Base-by-base conservation (phyloP, 2,329 filamentous ascomycete genomes). In the Neofusicoccum cordaticola region DNA sequence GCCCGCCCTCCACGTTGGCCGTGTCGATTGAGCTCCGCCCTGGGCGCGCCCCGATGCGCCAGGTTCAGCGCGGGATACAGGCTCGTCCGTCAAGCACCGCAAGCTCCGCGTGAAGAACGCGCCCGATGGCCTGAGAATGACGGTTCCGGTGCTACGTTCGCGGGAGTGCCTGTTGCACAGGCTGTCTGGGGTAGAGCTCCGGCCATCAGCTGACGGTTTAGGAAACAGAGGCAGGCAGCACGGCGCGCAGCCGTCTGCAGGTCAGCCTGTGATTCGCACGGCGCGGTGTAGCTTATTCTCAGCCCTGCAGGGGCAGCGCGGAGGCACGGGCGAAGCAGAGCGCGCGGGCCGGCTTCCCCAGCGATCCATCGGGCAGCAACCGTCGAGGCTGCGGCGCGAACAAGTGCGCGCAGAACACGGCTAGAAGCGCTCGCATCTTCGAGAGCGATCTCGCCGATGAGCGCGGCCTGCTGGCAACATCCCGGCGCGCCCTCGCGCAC, bases 91-190 rank as follows among this genome's bases (percentile, higher is more conserved):
- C 44, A 8, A 17, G 17, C n/a, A 6, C 7, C 2, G 27, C 22
- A 12, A 15, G 22, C 22, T 52, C 50, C 15, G 2, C 7, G 50
- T 47, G 56, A 27, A 60, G 56, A 37, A 47, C 15, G 41, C 41
- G 41, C 15, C 7, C 41, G 27, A 60, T 37, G 41, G 56, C 42
- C 56, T 47, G 56, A 47, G 56, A 47, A 45, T 39, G 56, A 39
- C 56, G 56, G 56, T 19, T 13, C 27, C 17, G 56, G 56, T 47
- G 42, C 41, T 12, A 47, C 56, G 41, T 22, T 2, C 27, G 31
- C 56, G 56, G 56, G 56, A 19, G 56, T 60, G 56, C 56, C 56
- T 60, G 56, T 60, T 35, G 56, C 56, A 60, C 56, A 34, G 2
- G 53, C 22, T 31, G 53, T 58, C 53, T n/a, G 39, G 13, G 53